Percentiles rank a stretch among this genome's conserved stretches.
phyloP scores from a whole-genome alignment of 257 asterid genomes.

The Solanum gracilifrons region DNA sequence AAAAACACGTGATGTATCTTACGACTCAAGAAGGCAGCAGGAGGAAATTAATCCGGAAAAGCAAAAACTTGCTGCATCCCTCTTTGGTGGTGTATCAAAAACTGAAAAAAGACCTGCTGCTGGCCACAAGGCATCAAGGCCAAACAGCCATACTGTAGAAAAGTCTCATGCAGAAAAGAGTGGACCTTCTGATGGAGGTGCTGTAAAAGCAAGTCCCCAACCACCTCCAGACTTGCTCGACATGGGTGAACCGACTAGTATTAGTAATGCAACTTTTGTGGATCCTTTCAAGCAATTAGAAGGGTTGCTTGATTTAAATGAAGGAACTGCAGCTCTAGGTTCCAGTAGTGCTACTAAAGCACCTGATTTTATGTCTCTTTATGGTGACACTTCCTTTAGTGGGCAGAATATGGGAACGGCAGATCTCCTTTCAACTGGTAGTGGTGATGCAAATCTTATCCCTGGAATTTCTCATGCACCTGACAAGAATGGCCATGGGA shows the following conservation, averaged over 20 bases:
- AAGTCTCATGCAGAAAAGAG: constrained; percentile 31
- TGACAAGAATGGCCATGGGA: constrained; percentile 36
- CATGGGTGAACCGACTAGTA: constrained; percentile 53
- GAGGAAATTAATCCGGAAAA: constrained; percentile 64
- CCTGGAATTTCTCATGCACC: constrained; percentile 11
- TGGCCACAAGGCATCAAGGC: constrained; percentile 36
- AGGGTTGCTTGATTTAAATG: constrained; percentile 64
- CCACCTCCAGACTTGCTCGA: constrained; percentile 88
- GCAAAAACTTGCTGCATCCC: constrained; percentile 90
- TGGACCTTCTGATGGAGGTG: constrained; percentile 24
- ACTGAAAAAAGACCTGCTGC: constrained; percentile 45
- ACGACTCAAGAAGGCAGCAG: constrained; percentile 49
- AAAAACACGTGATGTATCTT: constrained; percentile 28
- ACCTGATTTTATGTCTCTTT: constrained; percentile 53
- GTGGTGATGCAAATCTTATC: not conserved
- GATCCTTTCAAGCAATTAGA: constrained; percentile 91
- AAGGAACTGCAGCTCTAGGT: constrained; percentile 23
- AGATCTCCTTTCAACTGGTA: constrained; percentile 8
- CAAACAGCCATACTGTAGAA: constrained; percentile 32
- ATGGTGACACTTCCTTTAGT: constrained; percentile 40
- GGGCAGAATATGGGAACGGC: constrained; percentile 18
- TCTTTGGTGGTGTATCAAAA: constrained; percentile 62
- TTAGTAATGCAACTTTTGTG: constrained; percentile 25
- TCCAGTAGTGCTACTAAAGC: constrained; percentile 24
- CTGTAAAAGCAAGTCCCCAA: constrained; percentile 36